Conservation (phyloP, 495 filamentous ascomycete species). For the Xylaria telfairii region DNA sequence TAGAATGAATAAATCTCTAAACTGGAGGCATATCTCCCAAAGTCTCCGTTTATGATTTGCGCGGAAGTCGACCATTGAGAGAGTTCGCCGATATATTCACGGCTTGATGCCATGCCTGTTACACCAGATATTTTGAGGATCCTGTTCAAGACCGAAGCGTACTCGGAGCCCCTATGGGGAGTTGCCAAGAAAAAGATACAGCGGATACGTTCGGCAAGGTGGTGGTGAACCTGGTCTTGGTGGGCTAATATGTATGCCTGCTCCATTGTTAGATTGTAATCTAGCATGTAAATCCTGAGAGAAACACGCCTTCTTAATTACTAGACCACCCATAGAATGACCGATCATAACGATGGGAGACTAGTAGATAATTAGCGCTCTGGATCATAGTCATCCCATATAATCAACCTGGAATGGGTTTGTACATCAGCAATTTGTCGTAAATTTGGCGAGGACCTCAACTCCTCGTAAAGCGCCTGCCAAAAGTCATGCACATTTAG, state of each 20-base stretch:
- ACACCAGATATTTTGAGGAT: constrained; percentile 34
- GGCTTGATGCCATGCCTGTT: constrained; percentile 12
- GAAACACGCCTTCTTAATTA: constrained; percentile 48
- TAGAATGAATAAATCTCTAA: constrained; percentile 52
- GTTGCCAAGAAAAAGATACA: constrained; percentile 53
- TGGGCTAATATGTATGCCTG: constrained; percentile 25
- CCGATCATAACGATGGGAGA: constrained; percentile 45
- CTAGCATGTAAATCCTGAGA: constrained; percentile 3
- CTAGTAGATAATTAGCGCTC: constrained; percentile 19
- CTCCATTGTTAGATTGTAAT: constrained; percentile 23
- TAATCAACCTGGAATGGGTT: neutral
- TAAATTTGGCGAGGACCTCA: constrained; percentile 33
- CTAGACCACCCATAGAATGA: constrained; percentile 54
- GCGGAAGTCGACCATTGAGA: constrained; percentile 36
- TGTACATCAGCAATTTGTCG: constrained; percentile 11
- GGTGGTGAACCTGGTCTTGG: neutral
- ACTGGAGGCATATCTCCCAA: constrained; percentile 39
- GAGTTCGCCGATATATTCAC: constrained; percentile 48
- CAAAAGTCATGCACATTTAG: constrained; percentile 49
- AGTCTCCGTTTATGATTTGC: constrained; percentile 52
- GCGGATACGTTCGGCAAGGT: constrained; percentile 32
- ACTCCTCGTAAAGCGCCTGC: constrained; percentile 39
- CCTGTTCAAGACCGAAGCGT: constrained; percentile 42
- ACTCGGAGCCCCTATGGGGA: constrained; percentile 52
- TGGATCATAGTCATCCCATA: neutral